Conservation (phyloP, 768 basidiomycete species). For the Asterophora parasitica region DNA sequence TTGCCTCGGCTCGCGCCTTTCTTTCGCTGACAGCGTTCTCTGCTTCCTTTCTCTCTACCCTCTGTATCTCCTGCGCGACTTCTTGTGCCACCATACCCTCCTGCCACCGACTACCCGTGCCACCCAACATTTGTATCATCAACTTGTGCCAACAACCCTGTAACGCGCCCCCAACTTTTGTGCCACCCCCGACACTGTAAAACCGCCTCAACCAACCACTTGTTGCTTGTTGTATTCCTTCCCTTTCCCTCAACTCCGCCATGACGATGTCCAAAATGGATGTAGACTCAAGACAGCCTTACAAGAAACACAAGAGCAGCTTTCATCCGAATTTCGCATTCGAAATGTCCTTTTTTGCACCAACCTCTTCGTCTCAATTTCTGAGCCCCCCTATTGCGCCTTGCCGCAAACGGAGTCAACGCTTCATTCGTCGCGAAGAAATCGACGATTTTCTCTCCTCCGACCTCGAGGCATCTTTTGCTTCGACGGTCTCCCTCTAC, state of each 20-base stretch:
- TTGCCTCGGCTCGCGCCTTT: constrained; percentile 9
- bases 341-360: constrained; percentile 55
- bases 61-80: constrained; percentile 16
- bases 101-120: background rate
- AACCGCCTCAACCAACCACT: constrained; percentile 4
- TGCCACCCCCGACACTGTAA: constrained; percentile 12
- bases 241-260: constrained; percentile 7
- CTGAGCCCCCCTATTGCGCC: constrained; percentile 42
- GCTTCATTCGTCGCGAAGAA: constrained; percentile 42
- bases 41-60: constrained; percentile 11
- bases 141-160: constrained; percentile 7
- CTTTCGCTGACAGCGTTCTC: constrained; percentile 28
- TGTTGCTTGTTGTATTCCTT: constrained; percentile 6
- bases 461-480: constrained; percentile 81
- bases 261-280: constrained; percentile 34
- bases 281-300: constrained; percentile 34
- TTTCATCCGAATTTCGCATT: constrained; percentile 22
- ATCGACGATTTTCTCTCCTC: constrained; percentile 65
- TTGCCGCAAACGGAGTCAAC: constrained; percentile 46
- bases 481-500: constrained; percentile 75
- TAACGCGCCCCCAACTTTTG: constrained; percentile 6
- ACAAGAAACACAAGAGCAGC: constrained; percentile 44
- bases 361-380: constrained; percentile 32
- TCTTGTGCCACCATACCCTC: background rate
- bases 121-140: constrained; percentile 16